Base-by-base conservation (phyloP, 1,284 basidiomycete species). In the Tylopilus sp. region DNA sequence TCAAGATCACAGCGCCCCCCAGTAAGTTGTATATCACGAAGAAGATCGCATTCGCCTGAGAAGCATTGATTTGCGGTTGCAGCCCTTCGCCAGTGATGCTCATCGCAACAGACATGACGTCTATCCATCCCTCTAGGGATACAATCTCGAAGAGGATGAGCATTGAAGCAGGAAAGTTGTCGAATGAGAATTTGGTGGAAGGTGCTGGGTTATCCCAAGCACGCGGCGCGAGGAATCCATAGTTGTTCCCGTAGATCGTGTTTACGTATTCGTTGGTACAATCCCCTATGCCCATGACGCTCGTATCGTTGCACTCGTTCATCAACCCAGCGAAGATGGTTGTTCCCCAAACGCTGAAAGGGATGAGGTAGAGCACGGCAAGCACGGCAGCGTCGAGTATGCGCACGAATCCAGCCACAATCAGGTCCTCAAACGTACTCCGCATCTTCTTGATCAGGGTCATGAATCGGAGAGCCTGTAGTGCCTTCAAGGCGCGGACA, bases 111-210 rank as follows among this genome's bases (percentile, higher is more conserved):
- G 73, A 71, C 88, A 97, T 90, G 45, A 96, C 95, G 64, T 96
- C 89, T 31, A 90, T 83, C 96, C 96, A 98, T 3, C 96, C 96
- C 69, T 97, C 91, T 40, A 97, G 73, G 0, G 93, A 97, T 33
- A 98, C 92, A 61, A 97, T 96, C 71, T 99, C 96, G 62, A 98
- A 98, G 3, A 98, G 76, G 60, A 98, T 97, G 44, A 98, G 78
- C 40, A 98, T 74, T 0, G 92, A 89, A 5, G 85, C 74, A 11
- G 83, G 77, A 71, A 99, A 98, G 16, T 78, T 84, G 68, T 99
- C 96, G 61, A 98, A 99, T 0, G 88, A 89, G 73, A 95, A 98
- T 2, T 79, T 79, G 5, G 91, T 94, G 11, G 89, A 89, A 12
- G 84, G 85, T 2, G 78, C 77, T 9, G 96, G 94, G 61, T 95